Base-by-base conservation (phyloP, 2,329 filamentous ascomycete genomes). In the Byssochlamys sp. region DNA sequence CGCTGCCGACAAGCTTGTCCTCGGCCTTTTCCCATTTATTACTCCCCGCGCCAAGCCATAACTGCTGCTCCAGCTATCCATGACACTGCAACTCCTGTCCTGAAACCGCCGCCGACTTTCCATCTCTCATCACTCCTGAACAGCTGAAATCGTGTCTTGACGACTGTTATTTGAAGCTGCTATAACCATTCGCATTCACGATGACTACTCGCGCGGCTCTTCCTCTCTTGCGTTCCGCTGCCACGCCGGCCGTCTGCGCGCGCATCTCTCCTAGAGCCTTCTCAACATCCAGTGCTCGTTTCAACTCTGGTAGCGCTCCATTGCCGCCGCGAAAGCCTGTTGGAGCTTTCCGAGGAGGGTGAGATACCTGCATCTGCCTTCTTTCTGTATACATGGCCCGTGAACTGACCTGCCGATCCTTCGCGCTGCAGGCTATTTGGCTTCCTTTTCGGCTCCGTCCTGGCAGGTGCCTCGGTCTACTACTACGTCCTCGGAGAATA, bases 401-500 rank as follows among this genome's bases (percentile, higher is more conserved):
- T 50, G 53, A 26, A 25, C 35, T 52, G 33, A 57, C 56, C 52
- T 54, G 59, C 62, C 57, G 65, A 51, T 26, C 59, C 33, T 51
- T 39, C 19, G 39, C 53, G 48, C 49, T 60, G 58, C 66, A 96
- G 92, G 58, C 78, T 96, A 59, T 90, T 96, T 67, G 92, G 92
- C 55, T 97, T 97, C 80, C 85, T 97, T 54, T 80, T 94, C 62
- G 92, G 92, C 63, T 86, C 88, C 61, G 86, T 88, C 52, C 79
- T 90, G 55, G 86, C 91, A 51, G 91, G 90, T 67, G 83, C 82
- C 55, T 87, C 84, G 58, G 88, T 95, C 66, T 97, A 96, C 78
- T 91, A 90, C 73, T 97, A 97, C 74, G 84, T 96, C 64, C 78
- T 97, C 66, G 85, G 92, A 72, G 91, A 97, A 75, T 97, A 96